Evolutionary conservation across 2,329 filamentous ascomycete species (phyloP), one percentile per base, ranked within the genome.

Genomic region (Aspergillus tubingensis): DNA sequence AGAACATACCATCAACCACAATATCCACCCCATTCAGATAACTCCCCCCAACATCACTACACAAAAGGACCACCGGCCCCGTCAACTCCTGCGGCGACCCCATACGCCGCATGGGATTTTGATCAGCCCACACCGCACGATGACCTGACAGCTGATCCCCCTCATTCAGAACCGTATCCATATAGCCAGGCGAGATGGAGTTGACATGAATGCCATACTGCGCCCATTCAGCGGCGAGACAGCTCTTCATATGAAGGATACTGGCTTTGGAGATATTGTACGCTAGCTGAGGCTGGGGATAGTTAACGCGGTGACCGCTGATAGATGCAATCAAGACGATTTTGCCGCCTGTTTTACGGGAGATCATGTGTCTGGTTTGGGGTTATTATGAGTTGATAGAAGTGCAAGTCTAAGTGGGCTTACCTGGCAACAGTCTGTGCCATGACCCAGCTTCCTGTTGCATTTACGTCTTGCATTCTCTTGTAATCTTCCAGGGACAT

Each of bases 201-300:
- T 92, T 92, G 6, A 90, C 87, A 2, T 87, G 77, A 62, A 92
- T 90, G 0, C 90, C 89, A 70, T 88, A 83, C 2, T 79, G 75
- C 0, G 86, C 87, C 89, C 89, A 92, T 74, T 92, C 90, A 0
- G 86, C 88, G 0, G 89, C 90, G 10, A 92, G 76, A 49, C 82
- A 86, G 64, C 81, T 84, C 56, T 85, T 86, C 68, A 92, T 73
- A 38, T 85, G 83, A 38, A 89, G 67, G 2, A 92, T 72, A 0
- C 84, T 88, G 0, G 87, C 86, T 72, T 92, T 92, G 62, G 83
- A 86, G 1, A 86, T 86, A 64, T 92, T 92, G 71, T 92, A 92
- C 0, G 86, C 84, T 0, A 80, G 80, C 70, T 92, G 89, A 0
- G 89, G 88, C 70, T 91, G 88, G 0, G 89, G 88, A 69, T 81